Conservation (phyloP, 441 rosid genomes). For the Euphorbia schlechtendalii region DNA sequence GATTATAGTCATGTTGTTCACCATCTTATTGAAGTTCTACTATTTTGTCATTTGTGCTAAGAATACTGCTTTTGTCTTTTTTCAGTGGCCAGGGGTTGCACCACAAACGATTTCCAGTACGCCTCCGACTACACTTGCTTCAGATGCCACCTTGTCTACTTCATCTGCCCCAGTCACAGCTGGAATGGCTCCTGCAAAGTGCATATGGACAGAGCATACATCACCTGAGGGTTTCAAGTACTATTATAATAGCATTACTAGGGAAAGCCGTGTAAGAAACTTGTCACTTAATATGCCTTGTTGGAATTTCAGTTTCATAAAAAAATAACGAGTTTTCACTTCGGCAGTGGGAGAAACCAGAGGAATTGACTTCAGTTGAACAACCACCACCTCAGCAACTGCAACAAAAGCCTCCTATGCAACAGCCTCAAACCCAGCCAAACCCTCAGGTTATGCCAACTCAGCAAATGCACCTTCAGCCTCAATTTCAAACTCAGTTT, state of each 20-base stretch:
- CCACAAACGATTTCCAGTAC: conserved; percentile 37
- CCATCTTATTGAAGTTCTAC: neutral
- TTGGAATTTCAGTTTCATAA: neutral
- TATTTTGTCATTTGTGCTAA: conserved; percentile 9
- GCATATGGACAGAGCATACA: conserved; percentile 95
- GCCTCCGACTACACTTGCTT: conserved; percentile 30
- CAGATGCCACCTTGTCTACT: conserved; percentile 45
- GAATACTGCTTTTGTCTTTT: conserved; percentile 17
- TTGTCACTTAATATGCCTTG: conserved; percentile 9
- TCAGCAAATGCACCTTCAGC: conserved; percentile 47
- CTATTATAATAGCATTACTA: conserved; percentile 72
- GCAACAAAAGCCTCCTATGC: conserved; percentile 46
- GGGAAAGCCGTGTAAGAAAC: conserved; percentile 82
- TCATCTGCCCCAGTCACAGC: conserved; percentile 34
- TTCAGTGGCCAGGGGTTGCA: conserved; percentile 60
- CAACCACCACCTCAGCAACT: conserved; percentile 39
- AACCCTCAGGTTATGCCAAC: conserved; percentile 40
- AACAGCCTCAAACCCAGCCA: conserved; percentile 49
- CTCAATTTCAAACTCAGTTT: conserved; percentile 49
- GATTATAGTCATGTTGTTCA: too few species aligned
- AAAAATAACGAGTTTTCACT: conserved; percentile 17
- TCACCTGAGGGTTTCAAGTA: conserved; percentile 98
- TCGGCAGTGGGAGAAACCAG: conserved; percentile 95
- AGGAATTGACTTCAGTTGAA: conserved; percentile 61
- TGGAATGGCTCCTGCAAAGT: conserved; percentile 44